These are phyloP conservation scores for Vachellia collinsii DNA, from an alignment of 306 rosid genomes.

Conservation along the genomic window DNA sequence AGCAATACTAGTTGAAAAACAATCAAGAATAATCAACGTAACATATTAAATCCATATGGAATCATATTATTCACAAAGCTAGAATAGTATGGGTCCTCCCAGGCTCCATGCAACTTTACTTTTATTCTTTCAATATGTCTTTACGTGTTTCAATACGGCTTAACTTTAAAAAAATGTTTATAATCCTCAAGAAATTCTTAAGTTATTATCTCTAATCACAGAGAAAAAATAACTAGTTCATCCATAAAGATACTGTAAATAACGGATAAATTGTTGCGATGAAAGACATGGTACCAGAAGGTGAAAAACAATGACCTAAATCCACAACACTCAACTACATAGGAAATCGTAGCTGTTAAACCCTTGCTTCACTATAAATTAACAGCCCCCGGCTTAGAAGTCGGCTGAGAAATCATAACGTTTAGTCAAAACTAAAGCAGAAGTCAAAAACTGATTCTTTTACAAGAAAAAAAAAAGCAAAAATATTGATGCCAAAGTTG, in stretches of 20 bases:
- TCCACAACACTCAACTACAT: slow-evolving; percentile 38
- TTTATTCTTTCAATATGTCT: neutral
- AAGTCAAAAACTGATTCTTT: slow-evolving; percentile 34
- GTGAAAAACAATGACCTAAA: neutral
- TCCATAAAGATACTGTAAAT: neutral
- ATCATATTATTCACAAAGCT: neutral
- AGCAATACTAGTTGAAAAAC: neutral
- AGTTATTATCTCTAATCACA: neutral
- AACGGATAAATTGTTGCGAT: neutral
- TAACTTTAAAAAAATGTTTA: neutral
- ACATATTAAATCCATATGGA: neutral
- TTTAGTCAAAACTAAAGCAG: slow-evolving; percentile 49
- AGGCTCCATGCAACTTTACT: neutral
- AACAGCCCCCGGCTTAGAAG: slow-evolving; percentile 31
- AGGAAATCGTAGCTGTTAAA: slow-evolving; percentile 49
- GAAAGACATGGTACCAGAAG: neutral
- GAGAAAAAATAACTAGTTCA: neutral
- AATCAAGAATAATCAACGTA: neutral
- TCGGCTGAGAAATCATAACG: slow-evolving; percentile 26
- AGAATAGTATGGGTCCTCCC: neutral
- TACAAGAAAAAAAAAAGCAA: neutral
- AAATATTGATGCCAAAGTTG: neutral
- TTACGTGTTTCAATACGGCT: neutral
- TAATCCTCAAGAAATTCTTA: neutral
- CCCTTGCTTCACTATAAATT: slow-evolving; percentile 44